Base-by-base conservation (phyloP, 495 filamentous ascomycete species). In the Emericellopsis terricola region DNA sequence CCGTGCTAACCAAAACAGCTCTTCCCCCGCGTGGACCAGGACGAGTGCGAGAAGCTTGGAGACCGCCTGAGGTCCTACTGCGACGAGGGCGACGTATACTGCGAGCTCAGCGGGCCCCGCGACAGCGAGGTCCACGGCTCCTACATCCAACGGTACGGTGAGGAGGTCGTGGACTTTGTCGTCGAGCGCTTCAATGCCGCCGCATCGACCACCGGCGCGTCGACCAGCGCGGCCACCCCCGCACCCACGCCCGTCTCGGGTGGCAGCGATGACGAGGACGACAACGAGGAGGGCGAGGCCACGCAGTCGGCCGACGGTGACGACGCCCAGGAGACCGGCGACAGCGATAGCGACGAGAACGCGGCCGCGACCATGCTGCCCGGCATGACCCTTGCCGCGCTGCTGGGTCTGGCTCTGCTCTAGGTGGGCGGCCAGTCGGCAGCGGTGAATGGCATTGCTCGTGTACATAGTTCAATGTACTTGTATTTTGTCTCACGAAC, bases 1-100 rank as follows among this genome's bases (percentile, higher is more conserved):
- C 10, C 31, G 1, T 19, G 20, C 23, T n/a, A 19, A 17, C 7
- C 11, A 20, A 21, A 11, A 13, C 19, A 49, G 44, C 20, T 48
- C 33, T 48, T 48, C 21, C 18, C 34, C 5, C 42, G 47, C 11
- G 15, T 18, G 3, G 34, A 48, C 28, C 2, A 34, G 1, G 34
- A 33, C 16, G 30, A 32, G 9, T 50, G 47, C 38, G 36, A 41
- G 20, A 31, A 39, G 10, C 41, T 38, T 18, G 35, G 29, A 10
- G 31, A 35, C 29, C 24, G 14, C 4, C 43, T 50, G 4, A 20
- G 36, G 28, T 38, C 40, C 28, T 50, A 40, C 38, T 50, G 47
- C 24, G 45, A 50, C 24, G 29, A 19, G 1, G 47, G 47, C 29
- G 47, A 50, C 30, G 16, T 48, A 13, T 50, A 48, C 37, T 50